Percentiles rank a stretch among this genome's conserved stretches.
Conservation (phyloP, 345 rosid species). For the Aquilaria sinensis region DNA sequence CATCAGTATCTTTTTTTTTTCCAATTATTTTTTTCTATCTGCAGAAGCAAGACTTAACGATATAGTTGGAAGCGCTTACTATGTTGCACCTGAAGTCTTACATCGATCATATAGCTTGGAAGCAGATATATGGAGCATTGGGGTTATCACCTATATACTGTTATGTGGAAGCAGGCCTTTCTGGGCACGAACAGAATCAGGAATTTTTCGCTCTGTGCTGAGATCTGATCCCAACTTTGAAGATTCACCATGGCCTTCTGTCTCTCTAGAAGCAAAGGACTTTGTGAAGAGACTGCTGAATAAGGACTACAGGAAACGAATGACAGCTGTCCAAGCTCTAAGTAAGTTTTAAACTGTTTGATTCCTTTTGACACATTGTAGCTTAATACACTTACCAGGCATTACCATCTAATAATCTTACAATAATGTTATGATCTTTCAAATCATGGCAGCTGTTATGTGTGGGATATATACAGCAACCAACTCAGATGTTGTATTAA, state of each 20-base stretch:
- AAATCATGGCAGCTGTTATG: too few relatives aligned
- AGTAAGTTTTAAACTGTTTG: conserved; percentile 29
- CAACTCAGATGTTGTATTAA: too few relatives aligned
- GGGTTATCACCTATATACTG: conserved; percentile 61
- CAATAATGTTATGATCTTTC: too few relatives aligned
- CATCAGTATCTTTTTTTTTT: background rate
- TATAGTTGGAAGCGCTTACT: conserved; percentile 74
- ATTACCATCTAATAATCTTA: too few relatives aligned
- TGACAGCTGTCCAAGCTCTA: conserved; percentile 74
- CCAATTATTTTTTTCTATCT: background rate
- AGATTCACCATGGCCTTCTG: conserved; percentile 68
- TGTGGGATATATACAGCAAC: too few relatives aligned
- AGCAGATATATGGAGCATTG: conserved; percentile 78
- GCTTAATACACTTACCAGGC: too few relatives aligned
- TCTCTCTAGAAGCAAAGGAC: conserved; percentile 58
- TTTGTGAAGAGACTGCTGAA: conserved; percentile 72
- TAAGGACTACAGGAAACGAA: conserved; percentile 68
- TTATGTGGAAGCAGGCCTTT: conserved; percentile 76
- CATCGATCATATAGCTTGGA: conserved; percentile 67
- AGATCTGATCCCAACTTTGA: conserved; percentile 63
- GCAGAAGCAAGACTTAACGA: conserved; percentile 68
- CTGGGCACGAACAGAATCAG: conserved; percentile 78
- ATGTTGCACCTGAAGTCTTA: conserved; percentile 76
- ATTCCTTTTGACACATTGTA: too few relatives aligned
- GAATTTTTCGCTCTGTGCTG: conserved; percentile 65